Conservation (phyloP, 179 eudicot genomes). For the Pouteria campechiana region DNA sequence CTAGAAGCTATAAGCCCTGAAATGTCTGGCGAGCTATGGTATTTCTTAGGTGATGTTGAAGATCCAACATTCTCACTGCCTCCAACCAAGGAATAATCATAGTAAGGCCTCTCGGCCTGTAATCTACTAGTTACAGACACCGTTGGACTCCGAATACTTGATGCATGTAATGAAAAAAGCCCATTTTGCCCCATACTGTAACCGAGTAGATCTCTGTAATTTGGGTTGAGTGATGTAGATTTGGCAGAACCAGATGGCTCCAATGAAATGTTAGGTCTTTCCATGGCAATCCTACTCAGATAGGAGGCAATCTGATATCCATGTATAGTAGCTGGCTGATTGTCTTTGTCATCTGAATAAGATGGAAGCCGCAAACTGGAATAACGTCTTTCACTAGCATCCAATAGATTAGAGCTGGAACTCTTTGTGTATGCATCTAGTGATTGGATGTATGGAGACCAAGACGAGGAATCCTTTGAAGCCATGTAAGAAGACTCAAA, state of each 20-base stretch:
- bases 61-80: conserved; percentile 18
- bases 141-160: conserved; percentile 47
- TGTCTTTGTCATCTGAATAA: conserved; percentile 33
- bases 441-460: conserved; percentile 36
- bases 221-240: conserved; percentile 33
- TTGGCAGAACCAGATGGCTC: conserved; percentile 28
- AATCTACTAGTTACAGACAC: conserved; percentile 42
- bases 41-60: conserved; percentile 47
- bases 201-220: conserved; percentile 35
- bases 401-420: conserved; percentile 22
- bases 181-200: conserved; percentile 35
- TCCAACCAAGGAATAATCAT: conserved; percentile 28
- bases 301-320: conserved; percentile 58
- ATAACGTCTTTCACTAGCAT: conserved; percentile 61
- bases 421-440: conserved; percentile 37
- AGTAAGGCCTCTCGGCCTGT: conserved; percentile 33
- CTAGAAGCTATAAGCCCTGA: conserved; percentile 58
- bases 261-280: conserved; percentile 27
- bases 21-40: conserved; percentile 83
- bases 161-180: conserved; percentile 27
- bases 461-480: conserved; percentile 27
- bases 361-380: conserved; percentile 67
- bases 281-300: conserved; percentile 37
- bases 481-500: conserved; percentile 19
- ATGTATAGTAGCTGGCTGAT: conserved; percentile 76